These are phyloP conservation scores for Capsicum baccatum DNA, from an alignment of 257 asterid species.

Conservation along the genomic window DNA sequence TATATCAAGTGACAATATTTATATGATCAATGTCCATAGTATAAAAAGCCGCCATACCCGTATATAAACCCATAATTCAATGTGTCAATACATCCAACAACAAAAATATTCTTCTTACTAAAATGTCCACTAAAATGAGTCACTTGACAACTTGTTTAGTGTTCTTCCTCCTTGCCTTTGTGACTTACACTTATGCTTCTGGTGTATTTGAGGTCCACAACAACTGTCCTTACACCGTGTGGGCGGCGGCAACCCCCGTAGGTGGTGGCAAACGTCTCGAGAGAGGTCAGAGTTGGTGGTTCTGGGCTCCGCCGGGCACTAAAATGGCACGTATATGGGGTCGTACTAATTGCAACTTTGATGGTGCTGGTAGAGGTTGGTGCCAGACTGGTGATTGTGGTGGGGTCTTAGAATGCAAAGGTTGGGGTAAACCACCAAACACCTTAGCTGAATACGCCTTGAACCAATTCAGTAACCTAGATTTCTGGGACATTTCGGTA, in stretches of 20 bases:
- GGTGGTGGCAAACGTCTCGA: slow-evolving; percentile 44
- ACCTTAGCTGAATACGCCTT: slow-evolving; percentile 64
- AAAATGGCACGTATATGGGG: slow-evolving; percentile 59
- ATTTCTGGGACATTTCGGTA: slow-evolving; percentile 59
- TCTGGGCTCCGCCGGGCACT: slow-evolving; percentile 42
- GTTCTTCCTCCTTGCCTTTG: slow-evolving; percentile 19
- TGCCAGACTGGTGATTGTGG: slow-evolving; percentile 71
- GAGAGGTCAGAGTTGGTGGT: slow-evolving; percentile 42
- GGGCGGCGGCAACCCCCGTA: slow-evolving; percentile 41
- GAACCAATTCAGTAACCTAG: slow-evolving; percentile 45
- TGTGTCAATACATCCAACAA: neutral
- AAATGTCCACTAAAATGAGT: slow-evolving; percentile 10
- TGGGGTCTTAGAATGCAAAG: slow-evolving; percentile 52
- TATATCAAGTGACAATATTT: neutral
- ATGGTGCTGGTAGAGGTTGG: slow-evolving; percentile 53
- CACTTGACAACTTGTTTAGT: neutral
- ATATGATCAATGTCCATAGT: neutral
- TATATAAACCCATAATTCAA: neutral
- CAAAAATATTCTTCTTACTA: neutral
- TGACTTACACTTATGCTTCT: slow-evolving; percentile 31
- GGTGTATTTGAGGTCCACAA: slow-evolving; percentile 41
- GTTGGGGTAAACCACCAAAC: slow-evolving; percentile 55
- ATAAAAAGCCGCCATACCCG: slow-evolving; percentile 10
- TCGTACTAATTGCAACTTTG: slow-evolving; percentile 65
- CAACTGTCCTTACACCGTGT: slow-evolving; percentile 43